Evolutionary conservation across 2,329 filamentous ascomycete genomes (phyloP), one percentile per base, ranked within the genome.

Genomic region (Pestalotiopsis sp.): DNA sequence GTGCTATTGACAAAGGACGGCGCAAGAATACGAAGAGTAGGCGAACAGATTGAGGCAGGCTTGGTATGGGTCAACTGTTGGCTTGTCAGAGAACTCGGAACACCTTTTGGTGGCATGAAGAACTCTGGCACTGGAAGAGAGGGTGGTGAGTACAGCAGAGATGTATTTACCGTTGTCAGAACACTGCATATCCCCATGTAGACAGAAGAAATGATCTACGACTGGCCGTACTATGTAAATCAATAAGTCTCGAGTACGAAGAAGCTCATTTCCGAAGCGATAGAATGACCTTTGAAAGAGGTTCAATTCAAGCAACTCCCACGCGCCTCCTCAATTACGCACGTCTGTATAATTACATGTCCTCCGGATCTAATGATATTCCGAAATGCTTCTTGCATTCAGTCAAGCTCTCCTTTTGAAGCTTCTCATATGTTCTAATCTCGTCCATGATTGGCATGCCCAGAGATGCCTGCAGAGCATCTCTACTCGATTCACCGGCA

Each of bases 41-140:
- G 75, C 12, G 77, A 78, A 69, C 75, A 75, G 70, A 69, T 80
- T 14, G 74, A 78, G 66, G 76, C 77, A 1, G 78, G 78, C 0
- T 17, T 78, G 69, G 75, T 79, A 7, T 79, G 77, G 78, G 75
- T 79, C 14, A 80, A 79, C 66, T 76, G 75, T 64, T 79, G 78
- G 77, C 70, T 78, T 31, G 76, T 77, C 2, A 67, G 77, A 49
- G 77, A 79, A 68, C 69, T 78, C 11, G 76, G 76, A 9, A 79
- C 78, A 17, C 77, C 77, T 2, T 79, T 79, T 67, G 77, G 78
- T 4, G 78, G 77, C 13, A 78, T 79, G 72, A 79, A 79, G 71
- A 75, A 74, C 61, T 78, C 76, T 23, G 78, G 78, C 2, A 76
- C 72, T 1, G 77, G 77, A 0, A 72, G 75, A 31, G 77, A 79